Base-by-base conservation (phyloP, 2,329 filamentous ascomycete species). In the Rhinocladiella mackenziei region DNA sequence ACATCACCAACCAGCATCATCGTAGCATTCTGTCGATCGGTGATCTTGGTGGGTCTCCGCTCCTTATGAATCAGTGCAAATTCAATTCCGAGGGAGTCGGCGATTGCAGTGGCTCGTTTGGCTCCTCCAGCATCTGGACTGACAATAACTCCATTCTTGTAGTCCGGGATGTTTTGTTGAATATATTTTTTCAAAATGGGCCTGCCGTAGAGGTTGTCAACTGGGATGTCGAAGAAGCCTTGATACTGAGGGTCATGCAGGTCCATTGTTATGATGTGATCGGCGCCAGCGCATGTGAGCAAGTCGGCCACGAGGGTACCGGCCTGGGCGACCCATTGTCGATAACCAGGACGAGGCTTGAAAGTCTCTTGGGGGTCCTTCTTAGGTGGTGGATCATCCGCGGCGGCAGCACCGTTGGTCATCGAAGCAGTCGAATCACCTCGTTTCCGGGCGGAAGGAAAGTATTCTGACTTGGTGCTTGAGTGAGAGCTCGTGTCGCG, bases 41-140 rank as follows among this genome's bases (percentile, higher is more conserved):
- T 86, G 64, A 94, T 89, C 57, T 85, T 84, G 39, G 86, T 94
- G 19, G 88, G 89, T 35, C 88, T 84, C 57, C 88, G 86, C 77
- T 94, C 88, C 85, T 97, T 98, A 75, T 98, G 92, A 60, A 98
- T 98, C 47, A 98, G 78, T 35, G 92, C 92, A 70, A 98, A 97
- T 48, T 92, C 88, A 75, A 96, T 89, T 56, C 88, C 86, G 52
- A 97, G 77, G 50, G 84, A 83, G 68, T 98, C 92, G 9, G 92
- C 91, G 65, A 98, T 95, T 35, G 88, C 85, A 22, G 92, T 96
- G 14, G 92, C 92, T 56, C 92, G 81, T 74, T 98, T 98, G 34
- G 92, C 92, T 54, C 92, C 92, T 57, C 92, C 92, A 28, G 92
- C 92, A 69, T 98, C 92, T 5, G 92, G 92, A 61, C 87, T 94